phyloP scores from a whole-genome alignment of 208 protist genomes.

The Porcisia deanei region DNA sequence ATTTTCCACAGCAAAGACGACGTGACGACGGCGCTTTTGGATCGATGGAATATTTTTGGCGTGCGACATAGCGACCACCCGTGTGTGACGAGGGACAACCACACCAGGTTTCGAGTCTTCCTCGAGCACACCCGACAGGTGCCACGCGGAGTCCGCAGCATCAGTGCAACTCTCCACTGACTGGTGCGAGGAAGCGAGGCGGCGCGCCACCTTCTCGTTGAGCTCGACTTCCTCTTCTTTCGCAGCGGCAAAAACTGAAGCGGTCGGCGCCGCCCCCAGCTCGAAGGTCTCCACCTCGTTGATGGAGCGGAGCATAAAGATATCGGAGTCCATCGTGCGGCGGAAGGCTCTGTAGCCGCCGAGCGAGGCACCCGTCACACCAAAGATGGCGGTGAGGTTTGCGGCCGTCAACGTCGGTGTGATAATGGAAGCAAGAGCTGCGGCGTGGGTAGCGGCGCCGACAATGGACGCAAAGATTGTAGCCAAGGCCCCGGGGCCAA shows the following conservation, averaged over 20 bases:
- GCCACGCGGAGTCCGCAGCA: constrained; percentile 10
- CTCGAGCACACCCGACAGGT: constrained; percentile 54
- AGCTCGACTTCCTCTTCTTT: constrained; percentile 21
- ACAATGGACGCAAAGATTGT: constrained; percentile 55
- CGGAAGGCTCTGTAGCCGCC: constrained; percentile 74
- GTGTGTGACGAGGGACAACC: constrained; percentile 66
- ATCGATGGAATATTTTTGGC: constrained; percentile 34
- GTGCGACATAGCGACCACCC: constrained; percentile 59
- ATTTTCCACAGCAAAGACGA: constrained; percentile 68
- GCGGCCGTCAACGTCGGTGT: constrained; percentile 68
- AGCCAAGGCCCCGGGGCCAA: constrained; percentile 53
- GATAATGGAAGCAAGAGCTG: constrained; percentile 59
- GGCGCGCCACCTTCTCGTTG: constrained; percentile 22
- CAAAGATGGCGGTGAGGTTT: constrained; percentile 77
- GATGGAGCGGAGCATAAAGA: constrained; percentile 67
- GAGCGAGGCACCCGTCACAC: constrained; percentile 64
- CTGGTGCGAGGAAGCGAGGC: constrained; percentile 23
- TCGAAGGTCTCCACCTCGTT: constrained; percentile 67
- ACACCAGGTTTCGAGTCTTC: constrained; percentile 48
- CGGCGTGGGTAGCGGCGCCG: constrained; percentile 68
- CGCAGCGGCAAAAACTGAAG: not conserved
- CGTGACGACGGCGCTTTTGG: constrained; percentile 44
- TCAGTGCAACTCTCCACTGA: constrained; percentile 14
- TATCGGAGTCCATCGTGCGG: constrained; percentile 63
- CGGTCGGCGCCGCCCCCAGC: constrained; percentile 4